Conservation (phyloP, 768 basidiomycete species). For the Agaricus subrufescens region DNA sequence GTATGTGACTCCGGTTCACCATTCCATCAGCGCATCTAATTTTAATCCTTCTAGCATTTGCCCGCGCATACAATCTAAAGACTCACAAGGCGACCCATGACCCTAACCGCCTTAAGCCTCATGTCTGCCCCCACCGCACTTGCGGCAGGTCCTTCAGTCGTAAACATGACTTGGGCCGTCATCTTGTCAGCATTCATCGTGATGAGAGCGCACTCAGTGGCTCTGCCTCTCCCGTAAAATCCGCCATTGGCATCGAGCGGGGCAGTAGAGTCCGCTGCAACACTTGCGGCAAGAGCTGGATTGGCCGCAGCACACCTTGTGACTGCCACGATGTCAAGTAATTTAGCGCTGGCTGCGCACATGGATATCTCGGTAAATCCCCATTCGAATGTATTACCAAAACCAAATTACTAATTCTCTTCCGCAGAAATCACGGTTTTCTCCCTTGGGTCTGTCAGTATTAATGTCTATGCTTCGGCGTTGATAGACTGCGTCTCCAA, state of each 20-base stretch:
- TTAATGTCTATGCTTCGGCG: background rate
- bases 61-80: constrained; percentile 91
- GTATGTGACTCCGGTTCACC: constrained; percentile 31
- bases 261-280: constrained; percentile 69
- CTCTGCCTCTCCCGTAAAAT: constrained; percentile 30
- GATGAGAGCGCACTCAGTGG: constrained; percentile 51
- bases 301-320: constrained; percentile 51
- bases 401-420: background rate
- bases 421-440: constrained; percentile 12
- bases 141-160: constrained; percentile 92
- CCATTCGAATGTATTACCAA: too few relatives aligned
- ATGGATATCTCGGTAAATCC: too few relatives aligned
- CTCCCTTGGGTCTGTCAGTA: constrained; percentile 27
- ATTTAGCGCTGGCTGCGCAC: constrained; percentile 8
- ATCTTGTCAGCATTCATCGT: constrained; percentile 81
- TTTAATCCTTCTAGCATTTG: constrained; percentile 57
- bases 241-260: constrained; percentile 65
- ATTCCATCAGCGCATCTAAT: constrained; percentile 11
- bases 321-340: constrained; percentile 66
- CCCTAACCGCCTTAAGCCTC: constrained; percentile 85
- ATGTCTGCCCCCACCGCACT: constrained; percentile 78
- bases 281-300: constrained; percentile 63
- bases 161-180: constrained; percentile 90
- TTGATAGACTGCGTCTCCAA: constrained; percentile 1
- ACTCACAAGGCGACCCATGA: constrained; percentile 95